Evolutionary conservation across 2,329 filamentous ascomycete genomes (phyloP).

Genomic region (Arthroderma uncinatum): DNA sequence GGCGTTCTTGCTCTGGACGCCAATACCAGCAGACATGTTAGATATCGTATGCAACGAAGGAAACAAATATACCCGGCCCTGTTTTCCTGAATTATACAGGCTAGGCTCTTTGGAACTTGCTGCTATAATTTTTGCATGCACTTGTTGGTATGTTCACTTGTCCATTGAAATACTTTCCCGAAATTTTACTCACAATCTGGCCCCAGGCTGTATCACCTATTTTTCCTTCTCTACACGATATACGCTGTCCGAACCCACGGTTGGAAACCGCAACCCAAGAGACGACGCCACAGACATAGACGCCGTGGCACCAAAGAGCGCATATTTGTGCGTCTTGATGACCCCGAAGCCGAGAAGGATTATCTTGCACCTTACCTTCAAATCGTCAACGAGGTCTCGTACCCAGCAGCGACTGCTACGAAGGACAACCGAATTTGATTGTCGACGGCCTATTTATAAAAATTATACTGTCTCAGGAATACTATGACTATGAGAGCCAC

Average conservation of each 20-base stretch:
- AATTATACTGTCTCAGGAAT: no score
- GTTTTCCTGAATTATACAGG: slow-evolving; percentile 22
- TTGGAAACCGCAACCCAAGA: background rate
- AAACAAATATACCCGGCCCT: slow-evolving; percentile 21
- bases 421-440: background rate
- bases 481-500: no score
- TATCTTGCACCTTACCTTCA: background rate
- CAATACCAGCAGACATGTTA: slow-evolving; percentile 10
- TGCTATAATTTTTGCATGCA: slow-evolving; percentile 19
- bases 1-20: slow-evolving; percentile 23
- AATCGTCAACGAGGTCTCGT: background rate
- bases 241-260: background rate
- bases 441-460: no score
- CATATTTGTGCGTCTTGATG: slow-evolving; percentile 9
- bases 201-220: slow-evolving; percentile 1
- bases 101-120: slow-evolving; percentile 24
- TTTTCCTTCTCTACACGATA: slow-evolving; percentile 6
- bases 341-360: background rate
- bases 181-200: background rate
- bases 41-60: slow-evolving; percentile 18
- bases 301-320: slow-evolving; percentile 8
- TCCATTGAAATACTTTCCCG: background rate
- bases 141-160: slow-evolving; percentile 19
- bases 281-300: slow-evolving; percentile 5
- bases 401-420: background rate